Base-by-base conservation (phyloP, 2,329 filamentous ascomycete species). In the Aspergillus pseudoterreus region DNA sequence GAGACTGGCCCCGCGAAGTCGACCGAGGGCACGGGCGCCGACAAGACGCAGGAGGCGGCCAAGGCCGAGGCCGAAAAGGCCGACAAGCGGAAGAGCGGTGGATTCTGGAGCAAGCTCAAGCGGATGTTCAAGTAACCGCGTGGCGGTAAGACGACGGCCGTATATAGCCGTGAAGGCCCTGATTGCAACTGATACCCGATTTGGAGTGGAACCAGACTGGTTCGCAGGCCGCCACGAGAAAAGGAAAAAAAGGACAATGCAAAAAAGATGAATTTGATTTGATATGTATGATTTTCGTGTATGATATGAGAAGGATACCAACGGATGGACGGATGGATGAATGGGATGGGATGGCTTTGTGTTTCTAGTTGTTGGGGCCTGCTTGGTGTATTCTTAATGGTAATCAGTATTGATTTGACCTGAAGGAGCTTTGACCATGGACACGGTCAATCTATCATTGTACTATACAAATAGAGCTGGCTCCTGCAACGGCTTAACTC, bases 41-140 rank as follows among this genome's bases (percentile, higher is more conserved):
- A 50, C 15, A 50, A 53, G 47, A 47, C 39, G 1, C 43, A 52
- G 30, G 47, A 57, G 42, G 24, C 19, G 24, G 47, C 44, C 10
- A 50, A 54, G 47, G 43, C 45, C 22, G 52, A 56, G 35, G 51
- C 55, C 6, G 47, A 48, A 35, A 57, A 58, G 50, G 47, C 53
- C 6, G 61, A 62, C 22, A 62, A 59, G 52, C 58, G 58, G 22
- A 64, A 64, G 59, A 63, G 62, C 14, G 62, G 62, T n/a, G 62
- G 63, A 5, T 57, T 66, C 48, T 55, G 55, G 43, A 52, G 56
- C 24, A 64, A 63, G 62, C 43, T 66, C 45, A 66, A 66, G 60
- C 63, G 62, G 50, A 65, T 63, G 60, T 54, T 65, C 54, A 65
- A 64, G 56, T 54, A 52, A 27, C 19, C 15, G 35, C 21, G 35